These are phyloP conservation scores for Geotrichum bryndzae DNA, from an alignment of 1,139 yeast species.

Conservation along the genomic window DNA sequence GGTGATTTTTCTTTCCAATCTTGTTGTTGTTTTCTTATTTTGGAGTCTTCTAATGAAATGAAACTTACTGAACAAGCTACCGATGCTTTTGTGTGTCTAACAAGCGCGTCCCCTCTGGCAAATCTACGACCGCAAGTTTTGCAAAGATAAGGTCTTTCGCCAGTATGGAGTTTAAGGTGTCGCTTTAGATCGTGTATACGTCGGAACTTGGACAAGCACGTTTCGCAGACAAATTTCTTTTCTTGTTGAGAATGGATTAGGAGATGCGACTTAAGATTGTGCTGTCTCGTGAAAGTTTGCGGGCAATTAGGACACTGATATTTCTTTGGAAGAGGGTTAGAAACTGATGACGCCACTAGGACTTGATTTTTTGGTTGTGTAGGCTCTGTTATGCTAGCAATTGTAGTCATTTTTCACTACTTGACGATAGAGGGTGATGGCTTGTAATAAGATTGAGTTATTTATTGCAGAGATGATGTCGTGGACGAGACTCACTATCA, in stretches of 20 bases:
- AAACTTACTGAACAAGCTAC: conserved; percentile 20
- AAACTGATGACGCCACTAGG: too few relatives aligned
- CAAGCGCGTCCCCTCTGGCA: conserved; percentile 73
- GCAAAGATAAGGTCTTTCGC: conserved; percentile 65
- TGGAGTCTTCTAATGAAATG: background rate
- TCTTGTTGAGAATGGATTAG: conserved; percentile 25
- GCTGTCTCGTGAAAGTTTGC: background rate
- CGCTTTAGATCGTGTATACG: conserved; percentile 72
- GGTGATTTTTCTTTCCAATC: background rate
- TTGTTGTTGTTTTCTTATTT: background rate
- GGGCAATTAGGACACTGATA: background rate
- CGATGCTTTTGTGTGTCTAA: conserved; percentile 50
- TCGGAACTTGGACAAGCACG: conserved; percentile 59
- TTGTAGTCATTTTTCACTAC: background rate
- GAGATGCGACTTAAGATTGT: conserved; percentile 13
- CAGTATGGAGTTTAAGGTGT: conserved; percentile 70
- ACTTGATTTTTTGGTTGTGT: background rate
- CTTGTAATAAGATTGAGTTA: background rate
- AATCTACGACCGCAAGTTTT: conserved; percentile 57
- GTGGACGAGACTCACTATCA: background rate
- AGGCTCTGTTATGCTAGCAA: conserved; percentile 1
- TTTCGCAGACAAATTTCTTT: conserved; percentile 62
- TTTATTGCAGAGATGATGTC: background rate
- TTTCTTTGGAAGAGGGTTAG: background rate
- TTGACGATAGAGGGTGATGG: background rate